Evolutionary conservation across 169 alveolate species (phyloP).

Genomic region (Eimeria brunetti): DNA sequence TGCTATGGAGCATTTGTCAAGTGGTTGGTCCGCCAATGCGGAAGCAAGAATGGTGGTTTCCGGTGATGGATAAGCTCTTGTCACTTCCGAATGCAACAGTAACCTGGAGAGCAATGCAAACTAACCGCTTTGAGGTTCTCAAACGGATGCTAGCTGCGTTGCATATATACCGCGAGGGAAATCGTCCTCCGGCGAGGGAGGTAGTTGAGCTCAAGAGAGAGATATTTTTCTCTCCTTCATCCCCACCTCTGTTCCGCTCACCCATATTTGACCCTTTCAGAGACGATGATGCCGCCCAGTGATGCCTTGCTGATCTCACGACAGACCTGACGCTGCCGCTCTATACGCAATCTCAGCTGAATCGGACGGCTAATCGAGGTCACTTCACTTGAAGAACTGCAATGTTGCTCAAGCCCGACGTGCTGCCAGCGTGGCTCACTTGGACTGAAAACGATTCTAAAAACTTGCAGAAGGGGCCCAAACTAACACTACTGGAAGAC

Average conservation of each 20-base stretch:
- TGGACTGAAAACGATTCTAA: not conserved
- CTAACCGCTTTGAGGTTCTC: not conserved
- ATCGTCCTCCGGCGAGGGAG: not conserved
- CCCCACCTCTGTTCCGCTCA: not conserved
- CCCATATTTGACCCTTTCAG: not conserved
- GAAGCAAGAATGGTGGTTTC: not conserved
- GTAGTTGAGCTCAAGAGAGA: not conserved
- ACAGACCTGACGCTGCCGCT: not conserved
- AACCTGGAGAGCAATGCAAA: not conserved
- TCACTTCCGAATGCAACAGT: not conserved
- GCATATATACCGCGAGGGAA: not conserved
- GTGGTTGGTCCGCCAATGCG: slow-evolving; percentile 28
- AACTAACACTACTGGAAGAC: not conserved
- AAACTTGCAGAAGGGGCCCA: not conserved
- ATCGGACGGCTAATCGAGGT: not conserved
- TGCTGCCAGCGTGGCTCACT: not conserved
- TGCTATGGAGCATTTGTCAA: slow-evolving; percentile 3
- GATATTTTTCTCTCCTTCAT: not conserved
- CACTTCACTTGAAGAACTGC: not conserved
- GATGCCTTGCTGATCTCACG: not conserved
- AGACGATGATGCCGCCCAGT: not conserved
- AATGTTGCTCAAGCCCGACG: not conserved
- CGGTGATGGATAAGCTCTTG: not conserved
- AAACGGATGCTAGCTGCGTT: not conserved
- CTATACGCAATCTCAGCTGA: not conserved